A percentile compares a stretch with the other conserved stretches of the same genome.
Conservation (phyloP, 176 grass and related monocot species). For the Eleusine indica region DNA sequence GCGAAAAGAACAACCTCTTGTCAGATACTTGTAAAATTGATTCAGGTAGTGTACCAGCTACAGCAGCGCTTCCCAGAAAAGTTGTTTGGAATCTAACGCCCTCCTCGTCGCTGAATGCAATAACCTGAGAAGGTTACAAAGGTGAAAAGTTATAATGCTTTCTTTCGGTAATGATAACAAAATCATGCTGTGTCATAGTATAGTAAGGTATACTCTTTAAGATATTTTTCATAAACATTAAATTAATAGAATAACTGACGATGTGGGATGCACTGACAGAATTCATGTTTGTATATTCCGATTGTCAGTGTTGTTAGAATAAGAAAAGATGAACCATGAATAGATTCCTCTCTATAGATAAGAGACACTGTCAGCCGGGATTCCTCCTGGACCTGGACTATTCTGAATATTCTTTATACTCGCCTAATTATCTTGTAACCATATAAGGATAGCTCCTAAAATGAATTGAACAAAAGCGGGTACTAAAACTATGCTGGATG, state of each 20-base stretch:
- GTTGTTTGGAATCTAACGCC: slow-evolving; percentile 93
- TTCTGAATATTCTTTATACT: neutral
- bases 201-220: neutral
- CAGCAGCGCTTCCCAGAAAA: slow-evolving; percentile 95
- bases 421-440: neutral
- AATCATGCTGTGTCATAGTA: neutral
- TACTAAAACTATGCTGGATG: neutral
- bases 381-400: slow-evolving; percentile 22
- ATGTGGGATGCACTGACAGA: too few species aligned
- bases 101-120: slow-evolving; percentile 98
- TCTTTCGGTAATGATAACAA: neutral
- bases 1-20: slow-evolving; percentile 76
- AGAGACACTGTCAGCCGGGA: neutral
- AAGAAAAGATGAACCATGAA: slow-evolving; percentile 4
- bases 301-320: neutral
- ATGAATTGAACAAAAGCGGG: neutral
- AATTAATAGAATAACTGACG: neutral
- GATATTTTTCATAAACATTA: neutral
- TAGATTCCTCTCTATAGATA: neutral
- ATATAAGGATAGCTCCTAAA: neutral
- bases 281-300: neutral
- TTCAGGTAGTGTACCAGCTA: slow-evolving; percentile 91
- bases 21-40: slow-evolving; percentile 89
- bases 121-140: slow-evolving; percentile 58
- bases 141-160: neutral